Percentiles rank a stretch among this genome's conserved stretches.
Evolutionary conservation across 306 rosid genomes (phyloP).

Genomic region (Dalbergia oliveri): DNA sequence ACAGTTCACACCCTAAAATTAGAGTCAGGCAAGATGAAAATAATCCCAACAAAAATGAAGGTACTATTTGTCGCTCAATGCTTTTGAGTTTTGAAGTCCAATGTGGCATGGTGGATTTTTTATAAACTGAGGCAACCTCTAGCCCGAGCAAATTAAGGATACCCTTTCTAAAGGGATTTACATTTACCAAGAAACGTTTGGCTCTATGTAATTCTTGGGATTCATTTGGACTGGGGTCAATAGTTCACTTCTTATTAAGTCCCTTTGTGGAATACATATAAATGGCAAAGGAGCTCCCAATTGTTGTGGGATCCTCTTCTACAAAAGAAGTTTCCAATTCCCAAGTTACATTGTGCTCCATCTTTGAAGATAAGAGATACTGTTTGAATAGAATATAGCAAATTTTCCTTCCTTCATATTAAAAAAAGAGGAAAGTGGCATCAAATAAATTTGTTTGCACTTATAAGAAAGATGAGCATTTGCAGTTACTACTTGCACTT

Average conservation of each 20-base stretch:
- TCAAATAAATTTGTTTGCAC: background rate
- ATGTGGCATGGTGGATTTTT: background rate
- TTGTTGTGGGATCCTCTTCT: conserved; percentile 7
- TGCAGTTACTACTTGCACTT: conserved; percentile 5
- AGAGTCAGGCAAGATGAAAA: conserved; percentile 23
- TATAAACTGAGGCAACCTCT: background rate
- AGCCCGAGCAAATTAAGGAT: conserved; percentile 12
- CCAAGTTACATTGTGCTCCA: background rate
- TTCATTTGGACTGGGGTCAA: background rate
- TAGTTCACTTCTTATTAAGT: background rate
- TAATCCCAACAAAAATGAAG: conserved; percentile 1
- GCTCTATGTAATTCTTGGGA: conserved; percentile 2
- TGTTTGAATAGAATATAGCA: background rate
- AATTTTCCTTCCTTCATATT: background rate
- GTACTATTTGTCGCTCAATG: background rate
- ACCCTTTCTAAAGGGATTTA: background rate
- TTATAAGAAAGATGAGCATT: background rate
- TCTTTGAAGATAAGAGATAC: background rate
- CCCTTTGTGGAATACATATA: conserved; percentile 35
- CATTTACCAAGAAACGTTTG: conserved; percentile 6
- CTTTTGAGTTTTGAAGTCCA: background rate
- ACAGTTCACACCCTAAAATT: background rate
- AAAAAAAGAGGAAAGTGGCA: background rate
- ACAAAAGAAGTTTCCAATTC: conserved; percentile 9
- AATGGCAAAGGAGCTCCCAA: background rate